A percentile compares a stretch with the other conserved stretches of the same genome.
These are phyloP conservation scores for Coniferiporia sulphurascens DNA, from an alignment of 1,284 basidiomycete genomes.

Conservation along the genomic window DNA sequence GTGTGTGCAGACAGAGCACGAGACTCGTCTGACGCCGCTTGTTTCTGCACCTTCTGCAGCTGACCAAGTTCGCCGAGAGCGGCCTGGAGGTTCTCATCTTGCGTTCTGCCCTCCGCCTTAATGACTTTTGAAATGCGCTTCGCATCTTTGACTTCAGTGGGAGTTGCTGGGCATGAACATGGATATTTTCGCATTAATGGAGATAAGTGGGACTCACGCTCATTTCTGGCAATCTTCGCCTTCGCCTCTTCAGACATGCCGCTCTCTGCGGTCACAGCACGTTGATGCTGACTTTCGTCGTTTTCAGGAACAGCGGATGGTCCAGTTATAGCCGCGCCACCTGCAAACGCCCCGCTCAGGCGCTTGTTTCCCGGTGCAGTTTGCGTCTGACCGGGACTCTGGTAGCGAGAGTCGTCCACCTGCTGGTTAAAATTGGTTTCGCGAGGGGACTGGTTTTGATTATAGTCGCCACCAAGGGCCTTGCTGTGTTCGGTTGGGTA, in stretches of 20 bases:
- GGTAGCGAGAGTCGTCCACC: background rate
- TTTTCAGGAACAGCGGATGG: slow-evolving; percentile 7
- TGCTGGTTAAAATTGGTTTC: too few relatives aligned
- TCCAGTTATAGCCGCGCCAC: slow-evolving; percentile 10
- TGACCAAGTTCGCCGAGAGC: slow-evolving; percentile 15
- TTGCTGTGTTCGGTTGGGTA: background rate
- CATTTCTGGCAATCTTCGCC: slow-evolving; percentile 13
- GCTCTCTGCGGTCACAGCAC: slow-evolving; percentile 14
- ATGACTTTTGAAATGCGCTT: slow-evolving; percentile 18
- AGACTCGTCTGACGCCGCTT: slow-evolving; percentile 29
- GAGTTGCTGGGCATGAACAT: background rate
- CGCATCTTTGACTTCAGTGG: slow-evolving; percentile 16
- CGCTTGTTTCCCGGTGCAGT: background rate
- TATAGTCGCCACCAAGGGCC: background rate
- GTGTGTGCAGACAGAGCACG: slow-evolving; percentile 31
- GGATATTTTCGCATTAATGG: too few relatives aligned
- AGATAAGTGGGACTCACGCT: slow-evolving; percentile 5
- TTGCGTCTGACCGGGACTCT: background rate
- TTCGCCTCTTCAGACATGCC: background rate
- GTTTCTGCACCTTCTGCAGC: slow-evolving; percentile 19
- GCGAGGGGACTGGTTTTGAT: too few relatives aligned
- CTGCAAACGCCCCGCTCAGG: slow-evolving; percentile 13
- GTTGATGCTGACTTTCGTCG: slow-evolving; percentile 4
- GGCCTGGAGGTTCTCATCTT: slow-evolving; percentile 13
- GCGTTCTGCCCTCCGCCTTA: slow-evolving; percentile 17